phyloP scores from a whole-genome alignment of 2,329 filamentous ascomycete genomes.

The Thelonectria blattea region DNA sequence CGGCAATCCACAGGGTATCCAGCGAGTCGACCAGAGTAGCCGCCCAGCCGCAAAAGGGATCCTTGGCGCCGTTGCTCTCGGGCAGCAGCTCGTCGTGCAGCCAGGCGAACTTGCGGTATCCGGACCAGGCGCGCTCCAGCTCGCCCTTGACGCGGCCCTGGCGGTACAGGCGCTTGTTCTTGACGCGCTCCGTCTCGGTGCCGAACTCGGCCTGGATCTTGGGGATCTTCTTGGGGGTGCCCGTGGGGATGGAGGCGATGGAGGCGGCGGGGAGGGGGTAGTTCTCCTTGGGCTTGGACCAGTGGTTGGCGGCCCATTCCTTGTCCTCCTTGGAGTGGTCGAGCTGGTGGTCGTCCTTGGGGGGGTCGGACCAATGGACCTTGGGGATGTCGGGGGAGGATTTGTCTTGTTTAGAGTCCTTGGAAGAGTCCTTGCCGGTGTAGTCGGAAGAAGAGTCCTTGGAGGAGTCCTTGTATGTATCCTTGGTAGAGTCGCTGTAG shows the following conservation, averaged over 20 bases:
- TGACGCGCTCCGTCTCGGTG: slow-evolving; percentile 66
- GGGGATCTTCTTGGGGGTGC: slow-evolving; percentile 71
- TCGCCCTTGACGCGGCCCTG: slow-evolving; percentile 73
- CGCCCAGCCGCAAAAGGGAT: slow-evolving; percentile 92
- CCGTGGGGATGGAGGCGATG: slow-evolving; percentile 77
- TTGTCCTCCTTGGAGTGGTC: slow-evolving; percentile 24
- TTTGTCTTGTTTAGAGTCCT: neutral
- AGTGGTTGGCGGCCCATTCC: slow-evolving; percentile 60
- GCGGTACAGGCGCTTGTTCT: slow-evolving; percentile 67
- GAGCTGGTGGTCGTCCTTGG: slow-evolving; percentile 29
- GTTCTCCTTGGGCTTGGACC: slow-evolving; percentile 75
- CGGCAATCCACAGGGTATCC: slow-evolving; percentile 90
- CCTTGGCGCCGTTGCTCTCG: slow-evolving; percentile 67
- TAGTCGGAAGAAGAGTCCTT: neutral
- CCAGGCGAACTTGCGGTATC: slow-evolving; percentile 82
- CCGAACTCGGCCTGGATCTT: slow-evolving; percentile 77
- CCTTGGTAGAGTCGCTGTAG: neutral
- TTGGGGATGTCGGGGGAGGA: slow-evolving; percentile 10
- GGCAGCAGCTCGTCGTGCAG: slow-evolving; percentile 86
- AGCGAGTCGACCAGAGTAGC: slow-evolving; percentile 84
- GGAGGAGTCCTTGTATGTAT: neutral
- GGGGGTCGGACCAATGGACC: slow-evolving; percentile 39
- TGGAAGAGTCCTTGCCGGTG: neutral
- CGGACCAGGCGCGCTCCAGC: slow-evolving; percentile 79
- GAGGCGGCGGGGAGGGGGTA: slow-evolving; percentile 77